Evolutionary conservation across 2,329 filamentous ascomycete genomes (phyloP).

Genomic region (Sporothrix humicola): DNA sequence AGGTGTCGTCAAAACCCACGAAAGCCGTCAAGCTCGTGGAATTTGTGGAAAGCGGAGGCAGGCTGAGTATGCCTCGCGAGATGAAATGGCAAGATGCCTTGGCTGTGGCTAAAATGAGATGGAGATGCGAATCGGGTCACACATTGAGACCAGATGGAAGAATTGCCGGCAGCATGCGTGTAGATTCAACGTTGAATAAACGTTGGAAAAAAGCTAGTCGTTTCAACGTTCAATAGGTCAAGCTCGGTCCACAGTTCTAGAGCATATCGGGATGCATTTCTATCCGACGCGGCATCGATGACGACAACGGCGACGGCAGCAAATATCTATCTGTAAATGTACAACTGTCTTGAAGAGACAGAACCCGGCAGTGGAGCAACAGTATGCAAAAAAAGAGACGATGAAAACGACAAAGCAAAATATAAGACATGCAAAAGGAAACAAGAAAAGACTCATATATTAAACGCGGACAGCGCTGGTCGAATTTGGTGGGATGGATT

Average conservation of each 20-base stretch:
- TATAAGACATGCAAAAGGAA: background rate
- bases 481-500: background rate
- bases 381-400: background rate
- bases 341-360: constrained; percentile 11
- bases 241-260: background rate
- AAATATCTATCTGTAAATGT: constrained; percentile 22
- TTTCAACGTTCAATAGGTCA: background rate
- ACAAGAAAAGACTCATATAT: background rate
- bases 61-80: constrained; percentile 13
- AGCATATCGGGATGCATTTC: constrained; percentile 16
- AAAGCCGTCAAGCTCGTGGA: background rate
- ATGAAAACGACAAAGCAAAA: background rate
- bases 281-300: background rate
- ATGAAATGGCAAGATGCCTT: constrained; percentile 9
- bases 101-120: background rate
- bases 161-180: background rate
- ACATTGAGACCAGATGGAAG: background rate
- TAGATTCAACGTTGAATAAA: background rate
- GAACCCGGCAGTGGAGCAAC: background rate
- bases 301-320: background rate
- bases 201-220: background rate
- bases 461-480: background rate
- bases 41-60: background rate
- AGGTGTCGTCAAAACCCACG: background rate
- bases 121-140: background rate